Conservation (phyloP, 2,329 filamentous ascomycete genomes). For the Claviceps sorghi region DNA sequence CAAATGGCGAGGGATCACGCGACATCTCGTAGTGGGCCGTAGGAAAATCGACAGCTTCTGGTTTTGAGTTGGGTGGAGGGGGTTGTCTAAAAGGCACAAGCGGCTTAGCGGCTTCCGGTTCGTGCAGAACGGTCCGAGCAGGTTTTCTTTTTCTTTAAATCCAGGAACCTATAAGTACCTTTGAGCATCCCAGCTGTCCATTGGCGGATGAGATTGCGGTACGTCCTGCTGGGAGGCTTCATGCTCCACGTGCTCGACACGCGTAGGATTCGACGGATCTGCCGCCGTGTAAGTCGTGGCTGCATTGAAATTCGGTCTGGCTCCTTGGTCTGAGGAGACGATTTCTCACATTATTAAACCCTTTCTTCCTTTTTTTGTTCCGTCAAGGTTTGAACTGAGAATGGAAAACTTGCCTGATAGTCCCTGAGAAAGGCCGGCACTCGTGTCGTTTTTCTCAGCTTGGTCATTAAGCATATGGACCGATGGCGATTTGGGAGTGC, state of each 20-base stretch:
- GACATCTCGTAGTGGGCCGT: slow-evolving; percentile 72
- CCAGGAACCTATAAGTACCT: slow-evolving; percentile 22
- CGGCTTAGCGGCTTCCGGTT: slow-evolving; percentile 2
- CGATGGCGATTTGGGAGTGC: not conserved
- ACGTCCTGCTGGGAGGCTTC: not conserved
- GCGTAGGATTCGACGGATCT: not conserved
- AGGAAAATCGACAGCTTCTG: slow-evolving; percentile 77
- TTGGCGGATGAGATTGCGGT: not conserved
- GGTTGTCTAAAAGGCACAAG: slow-evolving; percentile 34
- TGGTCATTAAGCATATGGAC: not conserved
- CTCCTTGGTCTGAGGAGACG: not conserved
- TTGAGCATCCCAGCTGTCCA: slow-evolving; percentile 39
- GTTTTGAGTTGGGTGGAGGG: slow-evolving; percentile 52
- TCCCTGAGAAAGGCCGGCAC: not conserved
- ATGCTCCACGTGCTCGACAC: not conserved
- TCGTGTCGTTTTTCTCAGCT: not conserved
- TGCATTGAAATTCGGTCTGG: not conserved
- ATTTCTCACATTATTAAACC: not conserved
- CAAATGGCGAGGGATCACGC: slow-evolving; percentile 56
- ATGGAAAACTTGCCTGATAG: not conserved
- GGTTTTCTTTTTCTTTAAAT: not conserved
- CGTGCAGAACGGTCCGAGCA: not conserved
- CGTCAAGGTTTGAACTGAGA: not conserved
- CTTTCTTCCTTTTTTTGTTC: not conserved
- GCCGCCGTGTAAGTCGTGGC: not conserved